These are phyloP conservation scores for Acacia concinna DNA, from an alignment of 331 rosid species.

Conservation along the genomic window DNA sequence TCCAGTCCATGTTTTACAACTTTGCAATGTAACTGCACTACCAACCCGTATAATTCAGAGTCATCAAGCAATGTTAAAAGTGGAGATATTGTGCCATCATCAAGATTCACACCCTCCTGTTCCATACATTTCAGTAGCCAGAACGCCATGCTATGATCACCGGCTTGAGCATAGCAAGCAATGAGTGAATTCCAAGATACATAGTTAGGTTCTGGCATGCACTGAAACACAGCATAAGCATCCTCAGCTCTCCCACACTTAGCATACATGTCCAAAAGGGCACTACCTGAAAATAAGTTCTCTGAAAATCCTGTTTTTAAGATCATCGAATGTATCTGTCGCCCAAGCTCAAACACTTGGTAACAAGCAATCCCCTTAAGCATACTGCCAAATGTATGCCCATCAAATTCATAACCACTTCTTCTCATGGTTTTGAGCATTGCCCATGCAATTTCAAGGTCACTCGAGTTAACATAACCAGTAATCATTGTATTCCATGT, in stretches of 20 bases:
- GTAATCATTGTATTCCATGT: constrained; percentile 80
- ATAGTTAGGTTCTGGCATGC: constrained; percentile 48
- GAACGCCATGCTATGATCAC: constrained; percentile 46
- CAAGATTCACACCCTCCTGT: constrained; percentile 54
- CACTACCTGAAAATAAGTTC: constrained; percentile 62
- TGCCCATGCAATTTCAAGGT: constrained; percentile 41
- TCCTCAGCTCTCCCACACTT: constrained; percentile 74
- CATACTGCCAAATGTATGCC: constrained; percentile 70
- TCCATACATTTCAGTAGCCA: constrained; percentile 53
- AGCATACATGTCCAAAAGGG: constrained; percentile 87
- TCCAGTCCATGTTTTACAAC: constrained; percentile 62
- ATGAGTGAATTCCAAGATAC: constrained; percentile 80
- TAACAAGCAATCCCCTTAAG: constrained; percentile 62
- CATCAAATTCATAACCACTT: constrained; percentile 45
- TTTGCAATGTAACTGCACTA: constrained; percentile 65
- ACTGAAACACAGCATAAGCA: constrained; percentile 45
- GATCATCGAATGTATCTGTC: constrained; percentile 61
- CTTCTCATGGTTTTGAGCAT: constrained; percentile 55
- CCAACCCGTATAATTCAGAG: constrained; percentile 39
- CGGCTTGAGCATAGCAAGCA: constrained; percentile 58
- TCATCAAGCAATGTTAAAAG: constrained; percentile 73
- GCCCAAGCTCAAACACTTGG: constrained; percentile 42
- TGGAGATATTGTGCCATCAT: constrained; percentile 76
- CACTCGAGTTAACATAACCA: constrained; percentile 44
- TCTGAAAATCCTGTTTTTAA: constrained; percentile 51